phyloP scores from a whole-genome alignment of 2,329 filamentous ascomycete species.

The Scopulariopsis brevicaulis region DNA sequence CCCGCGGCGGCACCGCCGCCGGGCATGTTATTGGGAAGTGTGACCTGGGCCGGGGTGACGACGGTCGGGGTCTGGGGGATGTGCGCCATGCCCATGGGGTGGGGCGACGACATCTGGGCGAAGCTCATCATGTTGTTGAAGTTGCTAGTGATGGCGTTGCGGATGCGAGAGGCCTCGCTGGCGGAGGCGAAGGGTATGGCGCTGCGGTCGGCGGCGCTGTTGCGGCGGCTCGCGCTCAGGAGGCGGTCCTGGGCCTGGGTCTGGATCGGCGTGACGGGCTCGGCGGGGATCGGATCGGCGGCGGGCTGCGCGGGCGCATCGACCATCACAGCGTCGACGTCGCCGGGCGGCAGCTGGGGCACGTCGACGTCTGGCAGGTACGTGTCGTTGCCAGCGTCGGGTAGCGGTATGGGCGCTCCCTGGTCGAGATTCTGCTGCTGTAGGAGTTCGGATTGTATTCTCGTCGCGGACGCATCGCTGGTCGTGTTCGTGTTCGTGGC shows the following conservation, averaged over 20 bases:
- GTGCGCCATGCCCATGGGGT: conserved; percentile 15
- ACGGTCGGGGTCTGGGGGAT: conserved; percentile 26
- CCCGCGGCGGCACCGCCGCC: conserved; percentile 13
- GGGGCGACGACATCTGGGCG: conserved; percentile 24
- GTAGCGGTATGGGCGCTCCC: background rate
- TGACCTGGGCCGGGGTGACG: conserved; percentile 30
- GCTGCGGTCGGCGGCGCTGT: conserved; percentile 9
- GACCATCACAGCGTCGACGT: conserved; percentile 3
- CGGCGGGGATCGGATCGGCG: background rate
- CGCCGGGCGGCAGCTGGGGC: background rate
- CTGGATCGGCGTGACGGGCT: conserved; percentile 5
- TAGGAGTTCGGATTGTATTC: background rate
- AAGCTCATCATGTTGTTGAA: conserved; percentile 35
- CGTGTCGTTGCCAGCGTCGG: background rate
- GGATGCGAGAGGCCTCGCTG: conserved; percentile 19
- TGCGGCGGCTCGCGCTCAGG: conserved; percentile 7
- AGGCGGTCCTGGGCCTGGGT: background rate
- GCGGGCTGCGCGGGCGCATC: conserved; percentile 7
- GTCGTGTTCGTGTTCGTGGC: background rate
- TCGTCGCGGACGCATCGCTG: conserved; percentile 9
- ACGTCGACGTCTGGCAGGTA: background rate
- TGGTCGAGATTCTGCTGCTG: background rate
- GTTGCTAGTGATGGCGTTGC: conserved; percentile 23
- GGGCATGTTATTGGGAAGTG: conserved; percentile 22
- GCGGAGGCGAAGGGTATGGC: conserved; percentile 19